Evolutionary conservation across 768 basidiomycete species (phyloP), one percentile per base, ranked within the genome.

Genomic region (Leccinum imitatum): DNA sequence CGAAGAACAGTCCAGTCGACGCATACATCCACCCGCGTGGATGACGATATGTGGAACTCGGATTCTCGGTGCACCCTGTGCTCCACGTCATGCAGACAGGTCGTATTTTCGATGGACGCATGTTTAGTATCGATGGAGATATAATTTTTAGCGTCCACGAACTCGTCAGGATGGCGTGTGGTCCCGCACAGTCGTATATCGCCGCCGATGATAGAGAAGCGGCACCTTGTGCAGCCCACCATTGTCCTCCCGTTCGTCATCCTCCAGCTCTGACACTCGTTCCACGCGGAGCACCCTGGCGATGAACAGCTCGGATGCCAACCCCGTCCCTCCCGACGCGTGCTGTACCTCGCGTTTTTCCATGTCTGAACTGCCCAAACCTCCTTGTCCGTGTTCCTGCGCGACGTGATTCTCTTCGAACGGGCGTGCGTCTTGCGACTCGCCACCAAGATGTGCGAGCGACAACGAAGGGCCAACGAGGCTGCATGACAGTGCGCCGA

Each of bases 401-500:
- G 60, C 35, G 54, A 64, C 65, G 46, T 83, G 25, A 6, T 6
- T 23, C 11, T 19, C 41, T 5, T 46, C 47, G n/a, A 30, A 52
- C 44, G 64, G 14, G 14, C 11, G 44, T 14, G 5, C 37, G 4
- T 33, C 25, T 6, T 37, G 65, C 61, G 39, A n/a, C 8, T 41
- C 39, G 39, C 71, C 76, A 5, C 75, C 72, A 50, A 87, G 62
- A 57, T 86, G 83, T 55, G 86, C 78, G 19, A 96, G 76, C 0
- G 87, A 84, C 63, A 92, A 74, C 0, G 87, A 82, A 1, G 75
- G 73, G 4, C 80, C 74, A 14, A 93, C 80, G 17, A 95, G 78
- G 35, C 78, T 77, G 73, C 94, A 96, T 2, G 86, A 82, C 9
- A 96, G 66, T 3, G 87, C 85, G 9, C 93, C 93, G 8, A 95